Conservation (phyloP, 1,284 basidiomycete genomes). For the Melampsora americana region DNA sequence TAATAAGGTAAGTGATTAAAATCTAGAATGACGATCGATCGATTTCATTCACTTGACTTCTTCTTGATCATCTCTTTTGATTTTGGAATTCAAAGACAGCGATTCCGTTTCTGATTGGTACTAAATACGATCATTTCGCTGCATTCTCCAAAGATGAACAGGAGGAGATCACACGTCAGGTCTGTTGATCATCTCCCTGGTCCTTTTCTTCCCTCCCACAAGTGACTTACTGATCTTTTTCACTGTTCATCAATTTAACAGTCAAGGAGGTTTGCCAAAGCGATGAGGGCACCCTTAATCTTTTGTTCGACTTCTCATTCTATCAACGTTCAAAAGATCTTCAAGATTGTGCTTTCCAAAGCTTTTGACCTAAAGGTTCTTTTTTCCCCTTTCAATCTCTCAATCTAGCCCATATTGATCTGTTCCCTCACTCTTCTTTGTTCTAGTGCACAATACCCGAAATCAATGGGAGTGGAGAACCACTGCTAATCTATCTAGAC, state of each 20-base stretch:
- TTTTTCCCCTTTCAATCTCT: not conserved
- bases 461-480: slow-evolving; percentile 89
- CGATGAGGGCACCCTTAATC: slow-evolving; percentile 96
- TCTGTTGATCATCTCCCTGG: slow-evolving; percentile 51
- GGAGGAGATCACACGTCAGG: slow-evolving; percentile 97
- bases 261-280: slow-evolving; percentile 92
- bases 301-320: slow-evolving; percentile 97
- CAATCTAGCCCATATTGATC: not conserved
- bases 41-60: not conserved
- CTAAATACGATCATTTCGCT: slow-evolving; percentile 96
- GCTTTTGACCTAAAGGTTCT: slow-evolving; percentile 56
- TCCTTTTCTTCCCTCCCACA: not conserved
- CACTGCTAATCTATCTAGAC: slow-evolving; percentile 85
- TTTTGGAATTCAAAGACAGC: slow-evolving; percentile 47
- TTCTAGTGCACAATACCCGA: slow-evolving; percentile 73
- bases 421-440: not conserved
- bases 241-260: slow-evolving; percentile 52
- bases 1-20: slow-evolving; percentile 78
- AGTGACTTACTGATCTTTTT: not conserved
- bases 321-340: slow-evolving; percentile 97
- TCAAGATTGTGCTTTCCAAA: slow-evolving; percentile 82
- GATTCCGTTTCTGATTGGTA: slow-evolving; percentile 67
- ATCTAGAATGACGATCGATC: not conserved
- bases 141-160: slow-evolving; percentile 93
- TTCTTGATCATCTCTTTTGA: not conserved